Evolutionary conservation across 31 red algal genomes (phyloP).

Genomic region (Asparagopsis taxiformis): DNA sequence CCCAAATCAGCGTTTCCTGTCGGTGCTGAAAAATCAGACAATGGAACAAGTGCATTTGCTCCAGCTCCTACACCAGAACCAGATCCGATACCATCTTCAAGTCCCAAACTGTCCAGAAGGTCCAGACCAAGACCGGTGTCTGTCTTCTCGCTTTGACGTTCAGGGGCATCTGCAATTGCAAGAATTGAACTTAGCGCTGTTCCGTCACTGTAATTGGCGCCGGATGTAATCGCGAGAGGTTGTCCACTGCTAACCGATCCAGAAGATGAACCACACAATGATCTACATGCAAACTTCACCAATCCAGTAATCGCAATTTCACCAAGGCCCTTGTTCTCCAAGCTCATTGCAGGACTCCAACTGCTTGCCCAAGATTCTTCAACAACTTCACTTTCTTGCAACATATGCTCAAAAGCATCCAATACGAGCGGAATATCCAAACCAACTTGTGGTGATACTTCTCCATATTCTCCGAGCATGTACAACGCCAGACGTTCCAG

Average conservation of each 20-base stretch:
- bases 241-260: too few relatives aligned
- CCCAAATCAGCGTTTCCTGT: neutral
- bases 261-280: constrained; percentile 1
- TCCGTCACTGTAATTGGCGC: neutral
- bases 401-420: constrained; percentile 20
- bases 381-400: constrained; percentile 11
- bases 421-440: constrained; percentile 29
- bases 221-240: constrained; percentile 1
- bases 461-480: constrained; percentile 65
- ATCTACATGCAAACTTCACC: constrained; percentile 54
- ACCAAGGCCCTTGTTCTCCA: constrained; percentile 26
- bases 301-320: constrained; percentile 49
- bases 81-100: constrained; percentile 5
- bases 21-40: neutral
- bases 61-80: neutral
- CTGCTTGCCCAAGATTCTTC: constrained; percentile 49
- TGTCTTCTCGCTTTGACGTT: neutral
- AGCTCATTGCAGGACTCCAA: neutral
- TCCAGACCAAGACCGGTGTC: constrained; percentile 12
- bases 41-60: constrained; percentile 10
- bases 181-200: constrained; percentile 2
- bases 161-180: neutral
- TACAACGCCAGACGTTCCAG: constrained; percentile 64
- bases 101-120: constrained; percentile 10
- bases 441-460: constrained; percentile 10